Percentiles rank a stretch among this genome's conserved stretches.
These are phyloP conservation scores for Davidsoniella australis DNA, from an alignment of 2,329 filamentous ascomycete species.

Conservation along the genomic window DNA sequence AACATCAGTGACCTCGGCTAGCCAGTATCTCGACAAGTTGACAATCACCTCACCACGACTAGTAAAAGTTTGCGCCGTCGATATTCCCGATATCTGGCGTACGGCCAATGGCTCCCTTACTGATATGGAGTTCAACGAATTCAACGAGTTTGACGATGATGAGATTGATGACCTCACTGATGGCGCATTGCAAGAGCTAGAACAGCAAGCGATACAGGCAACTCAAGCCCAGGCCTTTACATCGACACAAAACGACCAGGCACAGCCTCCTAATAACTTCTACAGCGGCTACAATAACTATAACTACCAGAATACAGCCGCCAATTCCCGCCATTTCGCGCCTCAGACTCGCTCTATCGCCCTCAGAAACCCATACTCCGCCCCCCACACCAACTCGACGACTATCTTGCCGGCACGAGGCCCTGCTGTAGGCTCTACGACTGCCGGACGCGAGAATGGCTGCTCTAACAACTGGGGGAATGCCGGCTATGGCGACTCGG, in stretches of 20 bases:
- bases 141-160: slow-evolving; percentile 28
- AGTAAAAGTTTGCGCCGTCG: neutral
- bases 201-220: slow-evolving; percentile 43
- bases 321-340: slow-evolving; percentile 1
- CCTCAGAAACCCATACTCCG: neutral
- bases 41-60: neutral
- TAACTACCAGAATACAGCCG: neutral
- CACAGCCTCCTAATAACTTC: neutral
- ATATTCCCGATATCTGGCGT: too few relatives aligned
- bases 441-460: neutral
- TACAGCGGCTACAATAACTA: neutral
- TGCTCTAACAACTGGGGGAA: neutral
- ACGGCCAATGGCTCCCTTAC: neutral
- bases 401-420: neutral
- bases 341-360: neutral
- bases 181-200: slow-evolving; percentile 41
- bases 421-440: too few relatives aligned
- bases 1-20: neutral
- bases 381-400: slow-evolving; percentile 1
- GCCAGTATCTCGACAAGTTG: too few relatives aligned
- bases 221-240: slow-evolving; percentile 28
- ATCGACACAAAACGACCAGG: slow-evolving; percentile 13
- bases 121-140: slow-evolving; percentile 9
- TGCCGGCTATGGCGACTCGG: too few relatives aligned
- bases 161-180: slow-evolving; percentile 43